These are phyloP conservation scores for Nicotiana attenuata DNA, from an alignment of 257 asterid genomes.

Conservation along the genomic window DNA sequence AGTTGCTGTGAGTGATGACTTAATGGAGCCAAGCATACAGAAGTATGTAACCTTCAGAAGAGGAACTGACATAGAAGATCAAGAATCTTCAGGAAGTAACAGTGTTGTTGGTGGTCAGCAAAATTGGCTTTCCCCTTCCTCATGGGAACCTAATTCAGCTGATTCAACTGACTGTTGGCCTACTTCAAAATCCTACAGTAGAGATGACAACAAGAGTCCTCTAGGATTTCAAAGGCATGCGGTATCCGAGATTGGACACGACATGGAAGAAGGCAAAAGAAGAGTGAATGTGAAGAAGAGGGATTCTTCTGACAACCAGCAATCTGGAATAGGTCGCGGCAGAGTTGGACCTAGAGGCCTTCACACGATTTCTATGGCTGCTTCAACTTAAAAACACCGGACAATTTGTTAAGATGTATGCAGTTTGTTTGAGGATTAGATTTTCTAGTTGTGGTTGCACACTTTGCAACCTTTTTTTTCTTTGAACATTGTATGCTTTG, in stretches of 20 bases:
- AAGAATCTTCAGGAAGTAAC: slow-evolving; percentile 88
- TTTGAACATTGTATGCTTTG: slow-evolving; percentile 1
- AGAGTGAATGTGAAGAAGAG: slow-evolving; percentile 35
- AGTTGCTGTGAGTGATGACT: slow-evolving; percentile 50
- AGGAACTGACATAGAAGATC: slow-evolving; percentile 60
- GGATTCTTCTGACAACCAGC: slow-evolving; percentile 35
- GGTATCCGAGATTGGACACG: slow-evolving; percentile 24
- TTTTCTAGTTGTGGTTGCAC: slow-evolving; percentile 10
- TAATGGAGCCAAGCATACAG: slow-evolving; percentile 79
- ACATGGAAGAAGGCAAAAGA: slow-evolving; percentile 28
- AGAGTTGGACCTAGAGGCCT: slow-evolving; percentile 31
- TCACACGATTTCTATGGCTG: slow-evolving; percentile 15
- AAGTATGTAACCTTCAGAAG: slow-evolving; percentile 82
- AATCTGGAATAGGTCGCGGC: slow-evolving; percentile 41
- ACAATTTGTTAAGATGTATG: neutral
- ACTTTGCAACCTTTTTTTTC: slow-evolving; percentile 9
- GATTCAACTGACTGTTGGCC: slow-evolving; percentile 57
- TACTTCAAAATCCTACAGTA: slow-evolving; percentile 42
- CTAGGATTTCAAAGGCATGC: slow-evolving; percentile 35
- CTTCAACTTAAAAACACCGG: slow-evolving; percentile 9
- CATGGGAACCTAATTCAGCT: slow-evolving; percentile 79
- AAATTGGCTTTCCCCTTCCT: slow-evolving; percentile 48
- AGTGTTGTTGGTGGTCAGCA: slow-evolving; percentile 53
- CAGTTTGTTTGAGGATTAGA: neutral
- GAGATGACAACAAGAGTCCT: slow-evolving; percentile 35